Base-by-base conservation (phyloP, 2,329 filamentous ascomycete species). In the Gyromitra esculenta region DNA sequence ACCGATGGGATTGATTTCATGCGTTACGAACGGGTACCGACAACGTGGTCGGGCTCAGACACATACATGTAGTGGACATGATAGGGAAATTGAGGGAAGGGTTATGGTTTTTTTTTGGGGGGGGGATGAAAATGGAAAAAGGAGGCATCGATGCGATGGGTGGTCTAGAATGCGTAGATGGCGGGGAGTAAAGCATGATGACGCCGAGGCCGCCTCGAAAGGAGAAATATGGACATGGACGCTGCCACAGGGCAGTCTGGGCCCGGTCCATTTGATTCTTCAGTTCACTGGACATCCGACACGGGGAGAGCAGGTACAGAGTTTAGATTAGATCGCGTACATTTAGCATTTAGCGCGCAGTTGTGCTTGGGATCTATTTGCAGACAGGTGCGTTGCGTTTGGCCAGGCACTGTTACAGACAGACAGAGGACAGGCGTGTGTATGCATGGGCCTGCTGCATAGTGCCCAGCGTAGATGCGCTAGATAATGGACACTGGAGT, bases 151-250 rank as follows among this genome's bases (percentile, higher is more conserved):
- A 75, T 75, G 72, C 65, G 65, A 65, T 60, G 72, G 72, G 37
- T 50, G 66, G 72, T 75, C 72, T 71, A 75, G 72, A 75, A 75
- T 75, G 63, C 52, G 18, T 50, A 72, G 69, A 70, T 75, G 72
- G 72, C 39, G 48, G 64, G 65, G 48, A 60, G 57, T 15, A 59
- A 75, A 45, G 72, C 66, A 75, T 75, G 72, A 75, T 75, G 72
- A 75, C 72, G 72, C 45, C 65, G 50, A 54, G 65, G 57, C 71
- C 25, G 13, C 60, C 31, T 57, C 31, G 57, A 65, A 75, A 65
- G 65, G 66, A 57, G 72, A 75, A 60, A 64, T 37, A 69, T 70
- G 52, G 50, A 37, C 66, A 54, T 50, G 63, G 15, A 63, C 48
- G 54, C 65, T 69, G 65, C 69, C 60, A 69, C 41, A 18, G 25